These are phyloP conservation scores for Penicillium sp. DNA, from an alignment of 2,329 filamentous ascomycete species.

Conservation along the genomic window DNA sequence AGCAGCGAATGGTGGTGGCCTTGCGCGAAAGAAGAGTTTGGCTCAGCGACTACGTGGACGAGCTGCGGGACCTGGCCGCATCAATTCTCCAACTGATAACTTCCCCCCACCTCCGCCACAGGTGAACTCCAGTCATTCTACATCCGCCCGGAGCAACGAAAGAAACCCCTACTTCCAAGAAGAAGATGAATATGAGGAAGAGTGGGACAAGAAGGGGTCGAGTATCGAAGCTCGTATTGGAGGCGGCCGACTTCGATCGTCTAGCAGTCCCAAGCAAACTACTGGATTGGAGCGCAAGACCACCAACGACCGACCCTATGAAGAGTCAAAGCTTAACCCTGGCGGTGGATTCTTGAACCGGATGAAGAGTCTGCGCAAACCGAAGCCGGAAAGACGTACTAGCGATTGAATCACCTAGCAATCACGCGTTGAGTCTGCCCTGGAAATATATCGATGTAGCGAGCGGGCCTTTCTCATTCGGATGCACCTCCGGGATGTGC, in stretches of 20 bases:
- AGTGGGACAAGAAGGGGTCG: constrained; percentile 63
- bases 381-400: constrained; percentile 41
- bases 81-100: constrained; percentile 54
- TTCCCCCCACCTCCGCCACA: constrained; percentile 25
- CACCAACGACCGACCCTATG: constrained; percentile 54
- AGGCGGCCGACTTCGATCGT: constrained; percentile 44
- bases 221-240: constrained; percentile 49
- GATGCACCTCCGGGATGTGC: neutral
- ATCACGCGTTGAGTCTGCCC: neutral
- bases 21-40: constrained; percentile 90
- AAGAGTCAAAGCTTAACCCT: constrained; percentile 44
- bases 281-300: constrained; percentile 60
- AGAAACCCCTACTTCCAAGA: constrained; percentile 82
- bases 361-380: constrained; percentile 74
- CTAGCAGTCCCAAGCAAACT: constrained; percentile 59
- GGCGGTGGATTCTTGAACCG: constrained; percentile 67
- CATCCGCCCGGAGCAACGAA: constrained; percentile 44
- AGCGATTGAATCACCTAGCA: constrained; percentile 22
- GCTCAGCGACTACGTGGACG: constrained; percentile 86
- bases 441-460: neutral
- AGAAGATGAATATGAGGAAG: constrained; percentile 71
- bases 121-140: constrained; percentile 31
- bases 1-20: constrained; percentile 55
- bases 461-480: neutral
- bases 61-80: constrained; percentile 53